Evolutionary conservation across 2,329 filamentous ascomycete species (phyloP).

Genomic region (Colletotrichum simmondsii): DNA sequence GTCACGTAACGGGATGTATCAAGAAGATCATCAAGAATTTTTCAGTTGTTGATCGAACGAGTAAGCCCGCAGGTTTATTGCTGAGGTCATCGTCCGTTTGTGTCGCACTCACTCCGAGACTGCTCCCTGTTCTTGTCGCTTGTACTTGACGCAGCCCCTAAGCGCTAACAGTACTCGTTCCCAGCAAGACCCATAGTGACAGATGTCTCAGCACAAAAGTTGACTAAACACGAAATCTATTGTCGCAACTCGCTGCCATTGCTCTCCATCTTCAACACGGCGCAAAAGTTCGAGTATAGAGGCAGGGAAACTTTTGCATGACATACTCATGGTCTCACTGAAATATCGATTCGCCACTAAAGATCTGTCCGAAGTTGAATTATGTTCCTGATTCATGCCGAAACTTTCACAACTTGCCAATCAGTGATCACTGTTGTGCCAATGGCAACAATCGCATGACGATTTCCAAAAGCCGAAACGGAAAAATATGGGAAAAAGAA

Average conservation of each 20-base stretch:
- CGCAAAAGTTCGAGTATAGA: too few relatives aligned
- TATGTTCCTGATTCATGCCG: too few relatives aligned
- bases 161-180: background rate
- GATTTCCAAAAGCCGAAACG: background rate
- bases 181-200: background rate
- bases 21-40: background rate
- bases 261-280: background rate
- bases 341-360: too few relatives aligned
- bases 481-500: background rate
- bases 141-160: background rate
- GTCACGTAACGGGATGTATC: rapidly evolving
- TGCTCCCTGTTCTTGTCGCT: background rate
- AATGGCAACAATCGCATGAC: background rate
- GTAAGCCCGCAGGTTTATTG: background rate
- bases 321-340: too few relatives aligned
- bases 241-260: background rate
- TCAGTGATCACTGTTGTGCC: too few relatives aligned
- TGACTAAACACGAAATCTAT: background rate
- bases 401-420: too few relatives aligned
- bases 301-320: too few relatives aligned
- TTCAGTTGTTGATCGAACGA: background rate
- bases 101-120: background rate
- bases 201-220: background rate
- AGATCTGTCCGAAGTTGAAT: too few relatives aligned
- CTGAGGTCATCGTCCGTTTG: background rate